Evolutionary conservation across 768 basidiomycete species (phyloP), one percentile per base, ranked within the genome.

Genomic region (Obba rivulosa): DNA sequence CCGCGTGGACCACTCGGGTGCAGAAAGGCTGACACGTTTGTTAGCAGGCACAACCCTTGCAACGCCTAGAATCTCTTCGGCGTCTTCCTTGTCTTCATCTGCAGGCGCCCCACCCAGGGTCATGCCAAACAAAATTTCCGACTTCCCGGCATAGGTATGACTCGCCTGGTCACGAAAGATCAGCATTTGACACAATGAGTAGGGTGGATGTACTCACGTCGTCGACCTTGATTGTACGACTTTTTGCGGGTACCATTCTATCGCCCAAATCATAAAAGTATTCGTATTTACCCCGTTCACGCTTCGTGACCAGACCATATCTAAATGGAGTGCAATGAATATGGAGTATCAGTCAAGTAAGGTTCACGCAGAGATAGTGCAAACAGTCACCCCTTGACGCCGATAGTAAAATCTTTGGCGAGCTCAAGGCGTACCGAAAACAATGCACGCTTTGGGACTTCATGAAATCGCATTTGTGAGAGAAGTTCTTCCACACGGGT

Each of bases 291-390:
- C 89, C 87, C 65, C 86, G 94, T 64, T 78, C 87, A 67, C 94
- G 92, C 59, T 93, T 85, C 1, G 89, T 89, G 14, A 98, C 77
- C 38, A 95, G 67, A 8, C 89, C 85, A 64, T 95, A 99, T 41
- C 92, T 96, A 55, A 16, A 28, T 48, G 16, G n/a, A n/a, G n/a
- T 49, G 36, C 44, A 31, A 14, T 40, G 21, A 42, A 41, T 14
- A 14, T 21, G 28, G 24, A 34, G 14, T 18, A 36, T 8, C 25
- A 42, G 22, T 14, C 41, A 42, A 42, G 9, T 22, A 18, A 42
- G 8, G 41, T 16, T 16, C 16, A n/a, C n/a, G 16, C 16, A 11
- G 23, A 31, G 22, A 24, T 28, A 24, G 22, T 24, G 28, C 24
- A 38, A 37, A 39, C 43, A 68, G 73, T 62, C 61, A 87, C 82